Conservation (phyloP, 2,329 filamentous ascomycete genomes). For the Coniella vitis region DNA sequence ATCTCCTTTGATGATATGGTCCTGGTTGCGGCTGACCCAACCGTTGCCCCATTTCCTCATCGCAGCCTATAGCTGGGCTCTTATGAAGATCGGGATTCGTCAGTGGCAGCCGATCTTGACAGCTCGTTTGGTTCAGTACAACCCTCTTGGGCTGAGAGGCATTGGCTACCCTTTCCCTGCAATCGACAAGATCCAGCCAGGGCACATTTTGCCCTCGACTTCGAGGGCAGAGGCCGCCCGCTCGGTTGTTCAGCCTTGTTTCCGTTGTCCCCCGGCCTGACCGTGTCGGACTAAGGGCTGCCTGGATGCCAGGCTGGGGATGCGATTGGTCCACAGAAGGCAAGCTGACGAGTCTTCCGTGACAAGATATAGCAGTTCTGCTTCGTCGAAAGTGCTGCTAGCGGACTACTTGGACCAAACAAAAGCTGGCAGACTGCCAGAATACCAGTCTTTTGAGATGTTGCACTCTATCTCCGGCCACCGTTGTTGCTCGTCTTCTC, state of each 20-base stretch:
- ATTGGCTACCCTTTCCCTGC: slow-evolving; percentile 8
- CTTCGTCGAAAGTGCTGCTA: too few species aligned
- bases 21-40: slow-evolving; percentile 27
- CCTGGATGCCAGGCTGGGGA: too few species aligned
- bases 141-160: slow-evolving; percentile 7
- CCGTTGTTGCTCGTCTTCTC: too few species aligned
- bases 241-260: slow-evolving; percentile 9
- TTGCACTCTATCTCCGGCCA: too few species aligned
- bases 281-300: neutral
- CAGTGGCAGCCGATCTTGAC: slow-evolving; percentile 23
- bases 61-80: slow-evolving; percentile 30
- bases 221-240: slow-evolving; percentile 11
- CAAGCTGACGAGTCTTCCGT: too few species aligned
- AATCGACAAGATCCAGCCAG: neutral
- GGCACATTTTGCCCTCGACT: neutral
- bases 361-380: too few species aligned
- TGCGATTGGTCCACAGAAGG: too few species aligned
- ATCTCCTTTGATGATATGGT: slow-evolving; percentile 38
- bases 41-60: slow-evolving; percentile 22
- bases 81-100: slow-evolving; percentile 28
- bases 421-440: too few species aligned
- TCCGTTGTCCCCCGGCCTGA: slow-evolving; percentile 3
- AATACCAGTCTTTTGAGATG: too few species aligned
- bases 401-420: too few species aligned
- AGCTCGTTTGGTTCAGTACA: slow-evolving; percentile 20